Conservation (phyloP, 495 filamentous ascomycete genomes). For the Aspergillus bertholletiae region DNA sequence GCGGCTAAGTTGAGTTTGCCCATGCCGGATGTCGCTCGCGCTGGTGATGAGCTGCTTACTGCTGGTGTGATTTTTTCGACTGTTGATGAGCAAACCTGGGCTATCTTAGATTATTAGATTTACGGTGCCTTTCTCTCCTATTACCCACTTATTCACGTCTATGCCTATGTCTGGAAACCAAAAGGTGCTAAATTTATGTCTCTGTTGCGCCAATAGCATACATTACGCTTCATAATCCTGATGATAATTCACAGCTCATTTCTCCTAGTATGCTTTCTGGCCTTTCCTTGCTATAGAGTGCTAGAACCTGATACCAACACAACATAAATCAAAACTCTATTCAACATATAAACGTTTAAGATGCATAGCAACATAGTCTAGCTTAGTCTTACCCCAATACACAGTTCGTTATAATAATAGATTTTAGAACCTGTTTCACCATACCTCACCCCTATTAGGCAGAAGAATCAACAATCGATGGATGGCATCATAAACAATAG, state of each 20-base stretch:
- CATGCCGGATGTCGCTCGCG: constrained; percentile 64
- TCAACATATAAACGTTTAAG: background rate
- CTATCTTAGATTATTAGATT: constrained; percentile 58
- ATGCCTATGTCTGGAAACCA: background rate
- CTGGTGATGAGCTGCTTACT: constrained; percentile 71
- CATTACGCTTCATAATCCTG: background rate
- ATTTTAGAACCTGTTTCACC: too few relatives aligned
- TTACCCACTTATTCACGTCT: background rate
- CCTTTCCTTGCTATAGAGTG: too few relatives aligned
- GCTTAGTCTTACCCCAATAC: background rate
- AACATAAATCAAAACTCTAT: too few relatives aligned
- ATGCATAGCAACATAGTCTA: background rate
- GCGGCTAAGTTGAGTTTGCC: constrained; percentile 58
- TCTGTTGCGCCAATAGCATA: background rate
- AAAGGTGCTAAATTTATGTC: background rate
- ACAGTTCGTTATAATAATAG: too few relatives aligned
- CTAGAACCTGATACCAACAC: too few relatives aligned
- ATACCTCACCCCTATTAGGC: too few relatives aligned
- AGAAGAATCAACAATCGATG: background rate
- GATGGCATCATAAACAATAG: background rate
- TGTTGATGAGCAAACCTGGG: constrained; percentile 80
- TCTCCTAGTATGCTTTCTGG: background rate
- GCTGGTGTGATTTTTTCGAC: constrained; percentile 84
- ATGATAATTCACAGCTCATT: background rate
- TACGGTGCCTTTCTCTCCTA: background rate